Evolutionary conservation across 352 stramenopile genomes (phyloP).

Genomic region (Phytopythium helicoides): DNA sequence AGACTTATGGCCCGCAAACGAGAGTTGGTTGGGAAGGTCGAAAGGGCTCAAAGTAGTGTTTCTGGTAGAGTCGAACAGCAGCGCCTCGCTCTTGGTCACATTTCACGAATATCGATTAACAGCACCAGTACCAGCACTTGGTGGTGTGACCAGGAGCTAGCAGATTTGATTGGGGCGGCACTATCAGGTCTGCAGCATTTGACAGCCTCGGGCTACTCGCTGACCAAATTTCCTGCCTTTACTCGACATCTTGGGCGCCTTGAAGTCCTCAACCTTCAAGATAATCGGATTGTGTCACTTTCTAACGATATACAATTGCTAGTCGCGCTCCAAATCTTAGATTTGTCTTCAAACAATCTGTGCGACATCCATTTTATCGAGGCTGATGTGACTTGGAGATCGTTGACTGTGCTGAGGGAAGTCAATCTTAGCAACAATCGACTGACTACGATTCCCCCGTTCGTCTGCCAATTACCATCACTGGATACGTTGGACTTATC

Average conservation of each 20-base stretch:
- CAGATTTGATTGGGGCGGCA: slow-evolving; percentile 8
- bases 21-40: slow-evolving; percentile 23
- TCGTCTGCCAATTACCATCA: slow-evolving; percentile 12
- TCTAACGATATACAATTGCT: slow-evolving; percentile 14
- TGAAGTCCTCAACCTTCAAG: slow-evolving; percentile 20
- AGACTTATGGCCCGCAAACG: slow-evolving; percentile 16
- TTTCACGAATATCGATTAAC: not conserved
- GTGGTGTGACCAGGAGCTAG: slow-evolving; percentile 1
- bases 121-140: slow-evolving; percentile 1
- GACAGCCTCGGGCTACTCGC: slow-evolving; percentile 11
- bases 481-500: slow-evolving; percentile 21
- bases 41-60: slow-evolving; percentile 1
- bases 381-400: slow-evolving; percentile 14
- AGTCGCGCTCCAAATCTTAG: slow-evolving; percentile 18
- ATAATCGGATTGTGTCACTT: slow-evolving; percentile 24
- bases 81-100: not conserved
- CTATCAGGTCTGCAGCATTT: slow-evolving; percentile 12
- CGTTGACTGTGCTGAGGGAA: slow-evolving; percentile 11
- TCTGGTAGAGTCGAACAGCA: slow-evolving; percentile 5
- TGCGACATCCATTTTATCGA: slow-evolving; percentile 24
- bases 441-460: slow-evolving; percentile 14
- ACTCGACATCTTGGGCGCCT: slow-evolving; percentile 18
- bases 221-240: slow-evolving; percentile 16
- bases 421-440: slow-evolving; percentile 17
- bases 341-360: slow-evolving; percentile 41